Base-by-base conservation (phyloP, 352 stramenopile species). In the Phytopythium vexans region DNA sequence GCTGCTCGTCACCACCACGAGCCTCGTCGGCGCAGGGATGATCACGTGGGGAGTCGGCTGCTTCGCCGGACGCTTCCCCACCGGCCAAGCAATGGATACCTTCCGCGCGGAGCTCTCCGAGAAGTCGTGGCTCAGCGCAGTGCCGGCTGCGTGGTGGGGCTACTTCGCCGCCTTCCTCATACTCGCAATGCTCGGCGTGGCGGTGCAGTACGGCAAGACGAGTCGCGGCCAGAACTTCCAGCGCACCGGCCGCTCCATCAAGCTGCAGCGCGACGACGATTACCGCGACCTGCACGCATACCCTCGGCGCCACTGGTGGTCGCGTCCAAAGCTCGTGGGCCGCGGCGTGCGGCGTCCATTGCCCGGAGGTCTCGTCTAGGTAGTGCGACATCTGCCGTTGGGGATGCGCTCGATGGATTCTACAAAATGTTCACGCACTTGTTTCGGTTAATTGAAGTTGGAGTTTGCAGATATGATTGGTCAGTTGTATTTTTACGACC, bases 51-150 rank as follows among this genome's bases (percentile, higher is more conserved):
- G 73, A 6, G 45, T 83, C 38, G 73, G 73, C 33, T 70, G 73
- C 65, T 81, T 78, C 46, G 60, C 59, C 4, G 73, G 73, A 4
- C 49, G 67, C 14, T 81, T 75, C 52, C 70, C 73, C 0, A 78
- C 65, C 16, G 62, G 61, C 15, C 43, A 63, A 34, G 51, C 67
- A 15, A 56, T 83, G 35, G 52, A 59, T 11, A 42, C 58, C 12
- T 56, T 54, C 14, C 62, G 66, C 14, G 37, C 9, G 16, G 56
- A n/a, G 7, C 34, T 58, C n/a, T 41, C 34, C 2, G 46, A 68
- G 3, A 62, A 66, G 32, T 46, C 50, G 10, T 78, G 58, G 52
- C 15, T 60, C 12, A 75, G 82, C 57, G 48, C 58, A 0, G 56
- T 83, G 49, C 68, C 70, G n/a, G 52, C 48, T 11, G 62, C 58